Evolutionary conservation across 2,329 filamentous ascomycete genomes (phyloP), one percentile per base, ranked within the genome.

Genomic region (Sphaerostilbella broomeana): DNA sequence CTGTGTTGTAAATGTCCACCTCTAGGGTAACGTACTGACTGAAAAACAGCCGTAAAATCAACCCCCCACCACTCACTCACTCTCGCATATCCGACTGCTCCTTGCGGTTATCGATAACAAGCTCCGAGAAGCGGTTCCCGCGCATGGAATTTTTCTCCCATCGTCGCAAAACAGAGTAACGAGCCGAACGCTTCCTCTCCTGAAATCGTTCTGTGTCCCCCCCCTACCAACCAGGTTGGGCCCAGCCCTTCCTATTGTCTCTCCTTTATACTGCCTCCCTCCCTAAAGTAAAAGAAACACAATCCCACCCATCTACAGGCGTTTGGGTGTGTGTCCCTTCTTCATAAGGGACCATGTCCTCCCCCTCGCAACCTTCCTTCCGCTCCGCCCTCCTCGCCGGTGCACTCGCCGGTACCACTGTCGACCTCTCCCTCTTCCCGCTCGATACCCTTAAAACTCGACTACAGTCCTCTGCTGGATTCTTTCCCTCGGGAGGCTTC

Each of bases 401-500:
- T 62, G 92, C 81, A 57, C 70, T 95, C 50, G 92, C 92, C 51
- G 92, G 92, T 58, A 92, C 92, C 33, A 94, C 89, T 11, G 92
- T 97, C 63, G 92, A 98, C 75, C 81, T 95, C 56, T 88, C 88
- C 40, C 86, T 98, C 58, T 98, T 86, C 70, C 92, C 92, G 1
- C 87, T 98, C 72, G 94, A 98, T 75, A 98, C 92, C 0, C 81
- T 98, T 59, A 98, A 98, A 69, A 98, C 94, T 29, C 88, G 92
- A 12, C 86, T 98, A 6, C 92, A 98, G 68, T 87, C 88, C 47
- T 76, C 76, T 33, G 61, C 73, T 41, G 80, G 83, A 60, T 88
- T 95, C 70, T 79, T 86, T 57, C 73, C 84, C 40, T 81, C 82
- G 3, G 90, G 92, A 58, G 90, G 90, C 56, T 89, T 97, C 73